Evolutionary conservation across 1,284 basidiomycete genomes (phyloP).

Genomic region (Sanguinoderma infundibulare): DNA sequence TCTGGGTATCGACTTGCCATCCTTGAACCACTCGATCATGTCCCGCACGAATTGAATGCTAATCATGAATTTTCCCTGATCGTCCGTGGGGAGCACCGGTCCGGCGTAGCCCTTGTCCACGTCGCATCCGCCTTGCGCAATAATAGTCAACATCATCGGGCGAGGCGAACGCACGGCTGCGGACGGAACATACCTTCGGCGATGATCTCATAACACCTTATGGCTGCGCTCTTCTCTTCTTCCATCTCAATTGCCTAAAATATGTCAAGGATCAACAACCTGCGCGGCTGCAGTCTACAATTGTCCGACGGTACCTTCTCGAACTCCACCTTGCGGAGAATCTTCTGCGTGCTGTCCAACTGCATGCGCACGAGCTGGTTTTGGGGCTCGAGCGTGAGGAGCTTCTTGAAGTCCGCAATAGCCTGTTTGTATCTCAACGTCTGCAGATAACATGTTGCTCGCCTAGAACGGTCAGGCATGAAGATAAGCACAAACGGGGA

Average conservation of each 20-base stretch:
- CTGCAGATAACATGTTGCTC: constrained; percentile 91
- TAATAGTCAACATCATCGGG: not conserved
- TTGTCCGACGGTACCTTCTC: constrained; percentile 67
- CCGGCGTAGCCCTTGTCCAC: constrained; percentile 73
- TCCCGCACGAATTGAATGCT: constrained; percentile 79
- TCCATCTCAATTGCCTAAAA: constrained; percentile 86
- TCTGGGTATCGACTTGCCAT: constrained; percentile 85
- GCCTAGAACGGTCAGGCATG: constrained; percentile 46
- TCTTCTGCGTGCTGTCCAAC: constrained; percentile 88
- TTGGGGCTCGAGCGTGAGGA: constrained; percentile 85
- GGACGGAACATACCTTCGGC: constrained; percentile 57
- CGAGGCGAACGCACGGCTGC: not conserved
- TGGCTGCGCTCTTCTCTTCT: constrained; percentile 80
- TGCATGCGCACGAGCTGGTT: constrained; percentile 85
- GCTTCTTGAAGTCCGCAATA: constrained; percentile 86
- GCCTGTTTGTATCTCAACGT: constrained; percentile 87
- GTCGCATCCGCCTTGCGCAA: constrained; percentile 66
- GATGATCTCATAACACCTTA: constrained; percentile 80
- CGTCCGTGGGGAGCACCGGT: constrained; percentile 58
- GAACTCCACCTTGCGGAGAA: constrained; percentile 85
- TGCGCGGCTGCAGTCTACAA: too few species aligned
- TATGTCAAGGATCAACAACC: not conserved
- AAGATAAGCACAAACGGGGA: not conserved
- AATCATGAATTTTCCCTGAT: constrained; percentile 73
- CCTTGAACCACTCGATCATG: constrained; percentile 94